A percentile compares a stretch with the other conserved stretches of the same genome.
phyloP scores from a whole-genome alignment of 1,139 yeast genomes.

The Yamadazyma triangularis region DNA sequence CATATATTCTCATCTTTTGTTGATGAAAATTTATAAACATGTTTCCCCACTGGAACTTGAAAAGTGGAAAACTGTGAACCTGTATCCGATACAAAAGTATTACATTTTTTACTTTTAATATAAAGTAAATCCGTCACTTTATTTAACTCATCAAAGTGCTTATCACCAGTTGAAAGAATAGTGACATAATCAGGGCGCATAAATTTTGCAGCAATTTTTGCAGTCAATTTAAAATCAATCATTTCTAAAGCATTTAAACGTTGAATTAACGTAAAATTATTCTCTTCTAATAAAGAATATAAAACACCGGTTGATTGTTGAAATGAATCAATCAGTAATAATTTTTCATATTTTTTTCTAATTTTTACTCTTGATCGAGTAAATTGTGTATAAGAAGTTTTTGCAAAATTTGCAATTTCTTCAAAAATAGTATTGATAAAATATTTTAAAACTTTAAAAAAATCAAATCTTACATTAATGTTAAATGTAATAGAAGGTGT shows the following conservation, averaged over 20 bases:
- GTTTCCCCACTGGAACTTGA: conserved; percentile 5
- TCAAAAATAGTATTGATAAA: conserved; percentile 17
- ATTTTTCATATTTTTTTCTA: conserved; percentile 36
- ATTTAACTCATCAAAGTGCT: too few species aligned
- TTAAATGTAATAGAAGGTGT: conserved; percentile 46
- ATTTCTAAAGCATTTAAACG: conserved; percentile 37
- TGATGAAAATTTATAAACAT: conserved; percentile 2
- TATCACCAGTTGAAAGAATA: conserved; percentile 50
- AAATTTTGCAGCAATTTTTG: conserved; percentile 14
- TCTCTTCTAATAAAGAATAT: conserved; percentile 48
- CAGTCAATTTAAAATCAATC: conserved; percentile 19
- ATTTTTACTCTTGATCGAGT: conserved; percentile 40
- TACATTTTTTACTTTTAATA: too few species aligned
- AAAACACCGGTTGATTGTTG: conserved; percentile 43
- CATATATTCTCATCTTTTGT: conserved; percentile 4
- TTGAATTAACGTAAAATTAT: conserved; percentile 47
- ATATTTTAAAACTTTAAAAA: conserved; percentile 20
- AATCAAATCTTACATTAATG: conserved; percentile 43
- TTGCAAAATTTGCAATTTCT: conserved; percentile 9
- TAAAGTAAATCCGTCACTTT: too few species aligned
- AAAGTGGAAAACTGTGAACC: neutral
- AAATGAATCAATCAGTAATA: conserved; percentile 36
- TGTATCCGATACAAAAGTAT: too few species aligned
- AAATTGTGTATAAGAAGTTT: conserved; percentile 26
- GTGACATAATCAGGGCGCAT: conserved; percentile 25